Base-by-base conservation (phyloP, 805 yeast genomes). In the Sungouiozyma intestinalis region DNA sequence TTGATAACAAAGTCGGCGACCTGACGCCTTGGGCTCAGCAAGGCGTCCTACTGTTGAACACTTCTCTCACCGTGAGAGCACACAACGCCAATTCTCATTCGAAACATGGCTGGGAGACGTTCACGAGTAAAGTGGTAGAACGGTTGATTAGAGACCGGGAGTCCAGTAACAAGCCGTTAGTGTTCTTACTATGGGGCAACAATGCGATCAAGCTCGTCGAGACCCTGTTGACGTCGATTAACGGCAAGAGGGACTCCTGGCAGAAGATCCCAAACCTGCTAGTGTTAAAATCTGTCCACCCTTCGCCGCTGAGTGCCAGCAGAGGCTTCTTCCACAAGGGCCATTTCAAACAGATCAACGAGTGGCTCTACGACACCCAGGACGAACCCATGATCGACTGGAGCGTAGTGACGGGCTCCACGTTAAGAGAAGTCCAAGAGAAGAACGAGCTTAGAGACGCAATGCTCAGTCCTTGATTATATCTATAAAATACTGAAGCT, bases 31-130 rank as follows among this genome's bases (percentile, higher is more conserved):
- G 98, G 98, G 84, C 97, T 1, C 50, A 71, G 32, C 81, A 81
- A 50, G 98, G 98, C 3, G 95, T 92, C 2, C 65, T 92, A 19
- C 64, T 92, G 68, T 71, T 92, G 36, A 92, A 92, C 65, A 79
- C 97, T 0, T 79, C 90, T 40, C 66, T 92, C 1, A 92, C 97
- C 0, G 98, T 92, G 0, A 80, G 81, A 45, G 95, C 95, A 0
- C 97, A 90, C 57, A 77, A 79, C 54, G 95, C 98, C 9, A 86
- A 87, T 54, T 86, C 97, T 11, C 98, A 92, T 57, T 77, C 96
- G 0, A 76, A 78, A 29, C 70, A 71, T 50, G 98, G 98, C 0
- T 92, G 98, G 98, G 97, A 88, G 54, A 67, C 66, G 31, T 87
- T 92, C 58, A 92, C 98, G 0, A 85, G 76, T 53, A 69, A 75